Percentiles rank a stretch among this genome's conserved stretches.
phyloP scores from a whole-genome alignment of 2,329 filamentous ascomycete genomes.

The Drechslera avenae region DNA sequence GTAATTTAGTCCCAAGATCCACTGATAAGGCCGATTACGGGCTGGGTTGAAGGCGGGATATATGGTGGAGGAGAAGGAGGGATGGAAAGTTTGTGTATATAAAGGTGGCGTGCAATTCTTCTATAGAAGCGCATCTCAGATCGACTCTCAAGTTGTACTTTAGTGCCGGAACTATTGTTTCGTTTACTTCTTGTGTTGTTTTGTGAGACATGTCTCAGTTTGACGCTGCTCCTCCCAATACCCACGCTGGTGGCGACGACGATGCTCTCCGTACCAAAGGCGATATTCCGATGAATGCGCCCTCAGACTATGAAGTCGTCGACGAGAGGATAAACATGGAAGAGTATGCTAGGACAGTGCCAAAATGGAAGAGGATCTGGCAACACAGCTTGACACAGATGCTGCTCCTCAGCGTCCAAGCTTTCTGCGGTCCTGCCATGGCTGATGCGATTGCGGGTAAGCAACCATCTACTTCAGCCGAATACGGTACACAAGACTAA shows the following conservation, averaged over 20 bases:
- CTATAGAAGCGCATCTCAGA: constrained; percentile 2
- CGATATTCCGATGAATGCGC: constrained; percentile 29
- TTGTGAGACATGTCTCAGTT: constrained; percentile 34
- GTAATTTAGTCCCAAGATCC: constrained; percentile 23
- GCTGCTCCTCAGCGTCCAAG: constrained; percentile 55
- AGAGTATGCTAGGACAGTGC: constrained; percentile 37
- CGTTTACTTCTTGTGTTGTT: background rate
- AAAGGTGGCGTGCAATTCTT: constrained; percentile 17
- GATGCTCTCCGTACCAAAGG: constrained; percentile 38
- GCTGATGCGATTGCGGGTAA: constrained; percentile 39
- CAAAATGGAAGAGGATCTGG: constrained; percentile 53
- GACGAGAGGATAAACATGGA: constrained; percentile 48
- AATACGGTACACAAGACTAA: background rate
- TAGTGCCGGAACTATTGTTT: background rate
- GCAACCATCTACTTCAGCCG: background rate
- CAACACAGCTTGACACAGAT: constrained; percentile 58
- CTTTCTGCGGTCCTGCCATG: constrained; percentile 46
- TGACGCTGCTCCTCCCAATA: constrained; percentile 41
- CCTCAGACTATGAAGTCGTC: constrained; percentile 19
- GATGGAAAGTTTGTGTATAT: constrained; percentile 16
- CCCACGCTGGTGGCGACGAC: constrained; percentile 38
- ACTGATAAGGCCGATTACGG: constrained; percentile 27
- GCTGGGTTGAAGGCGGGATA: background rate
- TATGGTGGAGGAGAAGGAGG: background rate
- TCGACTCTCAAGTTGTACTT: constrained; percentile 4